phyloP scores from a whole-genome alignment of 768 basidiomycete genomes.

The Boletales sp. region DNA sequence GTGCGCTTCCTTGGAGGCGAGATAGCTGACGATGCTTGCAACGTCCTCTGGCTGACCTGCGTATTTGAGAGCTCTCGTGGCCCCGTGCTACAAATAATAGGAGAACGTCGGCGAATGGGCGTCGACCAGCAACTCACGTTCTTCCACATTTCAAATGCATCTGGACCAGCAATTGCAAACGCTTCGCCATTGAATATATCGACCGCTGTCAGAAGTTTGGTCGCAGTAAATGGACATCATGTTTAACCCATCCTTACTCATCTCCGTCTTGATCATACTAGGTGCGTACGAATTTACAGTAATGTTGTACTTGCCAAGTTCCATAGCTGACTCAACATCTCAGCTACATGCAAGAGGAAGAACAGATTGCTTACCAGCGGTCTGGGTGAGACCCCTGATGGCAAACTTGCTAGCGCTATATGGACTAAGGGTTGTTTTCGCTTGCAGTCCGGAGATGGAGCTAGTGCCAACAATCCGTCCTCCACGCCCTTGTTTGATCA shows the following conservation, averaged over 20 bases:
- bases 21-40: conserved; percentile 31
- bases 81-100: not conserved
- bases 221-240: not conserved
- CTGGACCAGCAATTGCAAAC: not conserved
- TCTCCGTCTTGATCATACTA: conserved; percentile 25
- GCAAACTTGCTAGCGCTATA: conserved; percentile 33
- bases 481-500: conserved; percentile 38
- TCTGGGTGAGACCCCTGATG: conserved; percentile 37
- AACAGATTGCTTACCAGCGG: conserved; percentile 24
- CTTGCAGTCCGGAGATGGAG: conserved; percentile 24
- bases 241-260: conserved; percentile 20
- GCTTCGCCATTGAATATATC: not conserved
- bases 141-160: not conserved
- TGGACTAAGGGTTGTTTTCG: conserved; percentile 3
- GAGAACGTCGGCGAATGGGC: not conserved
- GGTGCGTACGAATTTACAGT: conserved; percentile 40
- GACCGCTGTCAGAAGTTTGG: not conserved
- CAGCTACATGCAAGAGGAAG: not conserved
- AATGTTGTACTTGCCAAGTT: conserved; percentile 30
- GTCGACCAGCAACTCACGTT: not conserved
- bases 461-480: conserved; percentile 37
- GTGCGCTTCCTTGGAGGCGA: conserved; percentile 30
- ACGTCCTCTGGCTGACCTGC: conserved; percentile 29
- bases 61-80: conserved; percentile 11
- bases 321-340: conserved; percentile 9